Evolutionary conservation across 2,329 filamentous ascomycete genomes (phyloP), one percentile per base, ranked within the genome.

Genomic region (Cryphonectria carpinicola): DNA sequence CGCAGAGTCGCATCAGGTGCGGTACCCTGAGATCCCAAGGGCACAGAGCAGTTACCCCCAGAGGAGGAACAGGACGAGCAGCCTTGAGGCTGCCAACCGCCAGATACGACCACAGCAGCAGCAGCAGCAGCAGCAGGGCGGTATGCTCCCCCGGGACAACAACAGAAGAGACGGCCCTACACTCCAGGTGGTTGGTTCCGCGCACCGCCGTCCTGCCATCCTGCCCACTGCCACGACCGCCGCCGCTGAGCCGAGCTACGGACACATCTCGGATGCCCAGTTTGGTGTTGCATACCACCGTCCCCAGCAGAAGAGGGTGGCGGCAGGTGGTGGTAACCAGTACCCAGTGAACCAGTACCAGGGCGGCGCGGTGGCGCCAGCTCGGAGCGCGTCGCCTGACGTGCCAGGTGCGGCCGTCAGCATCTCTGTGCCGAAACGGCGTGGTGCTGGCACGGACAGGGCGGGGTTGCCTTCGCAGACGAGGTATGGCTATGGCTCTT

Each of bases 1-100:
- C 7, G 79, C 78, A 17, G 85, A 88, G 74, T 85, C 84, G 0
- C 84, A 84, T 22, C 79, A 79, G 19, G 79, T 79, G 37, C 75
- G 68, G 13, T 79, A 80, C 60, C 77, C 79, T 52, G 66, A 68
- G 35, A 71, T 72, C 39, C 69, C 71, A 19, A 62, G 65, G n/a
- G 43, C 70, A 52, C 71, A 67, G 54, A 73, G 69, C 64, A 66
- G 61, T 22, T 7, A 56, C 3, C 52, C 52, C 5, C 22, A n/a
- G n/a, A 4, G 49, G n/a, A 49, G 43, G 43, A 49, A 19, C 4
- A 49, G 43, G 10, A 32, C 37, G 28, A 61, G 58, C 58, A 61
- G 37, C 19, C n/a, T 32, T 8, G 25, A 37, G 58, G n/a, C 58
- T 4, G 17, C 25, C 58, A n/a, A 28, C 25, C 6, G 5, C 56